phyloP scores from a whole-genome alignment of 495 filamentous ascomycete species.

The Xylaria acuta region DNA sequence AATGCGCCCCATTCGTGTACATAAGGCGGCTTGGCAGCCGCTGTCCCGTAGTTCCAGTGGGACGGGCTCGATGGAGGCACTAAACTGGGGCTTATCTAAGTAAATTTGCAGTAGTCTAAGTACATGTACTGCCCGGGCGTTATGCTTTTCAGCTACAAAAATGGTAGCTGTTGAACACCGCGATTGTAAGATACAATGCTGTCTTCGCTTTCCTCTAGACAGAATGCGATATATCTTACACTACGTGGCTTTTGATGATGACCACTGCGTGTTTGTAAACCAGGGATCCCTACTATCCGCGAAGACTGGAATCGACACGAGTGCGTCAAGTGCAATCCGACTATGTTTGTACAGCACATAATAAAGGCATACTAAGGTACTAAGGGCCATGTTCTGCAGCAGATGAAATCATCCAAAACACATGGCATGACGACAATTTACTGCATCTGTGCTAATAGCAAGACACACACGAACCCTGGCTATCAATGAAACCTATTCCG shows the following conservation, averaged over 20 bases:
- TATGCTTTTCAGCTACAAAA: neutral
- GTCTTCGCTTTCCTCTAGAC: neutral
- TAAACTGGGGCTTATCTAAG: neutral
- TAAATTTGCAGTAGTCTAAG: neutral
- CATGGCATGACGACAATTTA: neutral
- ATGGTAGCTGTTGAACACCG: neutral
- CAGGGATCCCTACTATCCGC: neutral
- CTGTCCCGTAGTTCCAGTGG: slow-evolving; percentile 21
- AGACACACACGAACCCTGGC: too few species aligned
- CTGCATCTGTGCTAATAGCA: neutral
- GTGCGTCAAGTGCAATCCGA: neutral
- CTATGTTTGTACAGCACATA: neutral
- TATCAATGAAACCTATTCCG: too few species aligned
- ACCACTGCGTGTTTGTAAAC: neutral
- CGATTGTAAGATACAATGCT: neutral
- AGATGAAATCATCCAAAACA: neutral
- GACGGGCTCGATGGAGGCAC: slow-evolving; percentile 15
- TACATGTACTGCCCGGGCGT: neutral
- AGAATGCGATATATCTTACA: neutral
- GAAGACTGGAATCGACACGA: neutral
- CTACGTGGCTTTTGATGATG: neutral
- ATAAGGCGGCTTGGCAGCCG: slow-evolving; percentile 23
- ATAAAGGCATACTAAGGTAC: too few species aligned
- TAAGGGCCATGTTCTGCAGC: neutral
- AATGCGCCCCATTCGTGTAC: slow-evolving; percentile 12